These are phyloP conservation scores for Moelleriella libera DNA, from an alignment of 2,329 filamentous ascomycete genomes.

Conservation along the genomic window DNA sequence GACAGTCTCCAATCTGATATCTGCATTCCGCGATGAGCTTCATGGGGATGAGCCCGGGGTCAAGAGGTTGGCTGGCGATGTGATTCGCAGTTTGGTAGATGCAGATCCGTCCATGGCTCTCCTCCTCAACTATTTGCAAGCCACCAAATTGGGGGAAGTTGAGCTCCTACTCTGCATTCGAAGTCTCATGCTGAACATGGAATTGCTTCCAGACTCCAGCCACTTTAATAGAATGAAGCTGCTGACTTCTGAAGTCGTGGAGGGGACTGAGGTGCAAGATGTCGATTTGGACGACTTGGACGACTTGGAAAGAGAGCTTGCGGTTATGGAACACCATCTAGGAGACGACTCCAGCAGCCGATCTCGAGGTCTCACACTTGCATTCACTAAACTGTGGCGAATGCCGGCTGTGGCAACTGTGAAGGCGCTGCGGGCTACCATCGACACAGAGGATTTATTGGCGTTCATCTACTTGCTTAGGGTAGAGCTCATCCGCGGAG, in stretches of 20 bases:
- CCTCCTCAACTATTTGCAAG: slow-evolving; percentile 49
- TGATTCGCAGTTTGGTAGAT: slow-evolving; percentile 47
- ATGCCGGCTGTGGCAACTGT: slow-evolving; percentile 48
- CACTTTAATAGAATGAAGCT: slow-evolving; percentile 17
- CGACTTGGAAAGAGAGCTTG: slow-evolving; percentile 49
- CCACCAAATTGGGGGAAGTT: slow-evolving; percentile 48
- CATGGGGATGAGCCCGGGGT: slow-evolving; percentile 26
- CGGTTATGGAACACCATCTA: slow-evolving; percentile 53
- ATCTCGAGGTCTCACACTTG: slow-evolving; percentile 49
- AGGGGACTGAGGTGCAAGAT: slow-evolving; percentile 20
- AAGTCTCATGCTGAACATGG: slow-evolving; percentile 54
- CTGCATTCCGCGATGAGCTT: slow-evolving; percentile 38
- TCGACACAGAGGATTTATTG: slow-evolving; percentile 54
- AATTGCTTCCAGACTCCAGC: slow-evolving; percentile 33
- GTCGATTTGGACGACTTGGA: slow-evolving; percentile 48
- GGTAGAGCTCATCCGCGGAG: slow-evolving; percentile 57
- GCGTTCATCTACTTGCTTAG: slow-evolving; percentile 60
- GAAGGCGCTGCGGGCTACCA: slow-evolving; percentile 45
- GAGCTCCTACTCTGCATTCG: slow-evolving; percentile 56
- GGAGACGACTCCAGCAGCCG: slow-evolving; percentile 49
- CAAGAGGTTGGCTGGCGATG: slow-evolving; percentile 40
- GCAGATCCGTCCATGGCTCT: slow-evolving; percentile 57
- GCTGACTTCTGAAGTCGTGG: slow-evolving; percentile 12
- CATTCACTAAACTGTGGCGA: slow-evolving; percentile 54
- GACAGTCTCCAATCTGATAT: slow-evolving; percentile 42